Conservation (phyloP, 805 yeast species). For the Aciculoconidium aculeatum region DNA sequence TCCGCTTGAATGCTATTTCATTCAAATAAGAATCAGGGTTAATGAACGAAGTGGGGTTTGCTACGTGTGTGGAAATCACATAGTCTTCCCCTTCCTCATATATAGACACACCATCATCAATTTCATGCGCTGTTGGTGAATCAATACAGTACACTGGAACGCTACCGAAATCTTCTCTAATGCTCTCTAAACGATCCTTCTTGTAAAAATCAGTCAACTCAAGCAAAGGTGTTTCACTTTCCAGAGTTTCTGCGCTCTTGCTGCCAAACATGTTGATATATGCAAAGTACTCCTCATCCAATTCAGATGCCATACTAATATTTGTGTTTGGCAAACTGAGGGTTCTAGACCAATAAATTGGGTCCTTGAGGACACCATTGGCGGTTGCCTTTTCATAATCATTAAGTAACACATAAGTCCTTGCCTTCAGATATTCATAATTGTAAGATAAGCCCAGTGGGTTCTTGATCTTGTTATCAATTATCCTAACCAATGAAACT, state of each 20-base stretch:
- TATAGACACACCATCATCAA: slow-evolving; percentile 88
- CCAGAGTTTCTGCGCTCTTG: no score
- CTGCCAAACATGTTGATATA: slow-evolving; percentile 16
- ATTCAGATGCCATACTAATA: slow-evolving; percentile 37
- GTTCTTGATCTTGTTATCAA: slow-evolving; percentile 13
- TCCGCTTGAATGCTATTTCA: slow-evolving; percentile 53
- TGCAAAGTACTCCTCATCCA: slow-evolving; percentile 38
- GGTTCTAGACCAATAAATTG: slow-evolving; percentile 45
- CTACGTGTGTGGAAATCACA: slow-evolving; percentile 66
- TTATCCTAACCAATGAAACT: slow-evolving; percentile 24
- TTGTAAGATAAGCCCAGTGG: slow-evolving; percentile 7
- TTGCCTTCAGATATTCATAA: slow-evolving; percentile 45
- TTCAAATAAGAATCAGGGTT: slow-evolving; percentile 36
- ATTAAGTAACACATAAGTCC: slow-evolving; percentile 44
- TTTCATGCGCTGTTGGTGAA: slow-evolving; percentile 71
- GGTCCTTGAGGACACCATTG: slow-evolving; percentile 35
- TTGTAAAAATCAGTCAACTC: slow-evolving; percentile 18
- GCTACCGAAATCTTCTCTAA: slow-evolving; percentile 38
- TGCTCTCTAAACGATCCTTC: slow-evolving; percentile 22
- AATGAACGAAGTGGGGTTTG: slow-evolving; percentile 77
- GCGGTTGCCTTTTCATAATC: slow-evolving; percentile 20
- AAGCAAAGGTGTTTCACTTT: neutral
- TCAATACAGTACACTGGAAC: slow-evolving; percentile 79
- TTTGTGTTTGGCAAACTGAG: slow-evolving; percentile 40
- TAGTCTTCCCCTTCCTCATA: slow-evolving; percentile 24